A percentile compares a stretch with the other conserved stretches of the same genome.
Evolutionary conservation across 768 basidiomycete genomes (phyloP).

Genomic region (Austroboletus festivus): DNA sequence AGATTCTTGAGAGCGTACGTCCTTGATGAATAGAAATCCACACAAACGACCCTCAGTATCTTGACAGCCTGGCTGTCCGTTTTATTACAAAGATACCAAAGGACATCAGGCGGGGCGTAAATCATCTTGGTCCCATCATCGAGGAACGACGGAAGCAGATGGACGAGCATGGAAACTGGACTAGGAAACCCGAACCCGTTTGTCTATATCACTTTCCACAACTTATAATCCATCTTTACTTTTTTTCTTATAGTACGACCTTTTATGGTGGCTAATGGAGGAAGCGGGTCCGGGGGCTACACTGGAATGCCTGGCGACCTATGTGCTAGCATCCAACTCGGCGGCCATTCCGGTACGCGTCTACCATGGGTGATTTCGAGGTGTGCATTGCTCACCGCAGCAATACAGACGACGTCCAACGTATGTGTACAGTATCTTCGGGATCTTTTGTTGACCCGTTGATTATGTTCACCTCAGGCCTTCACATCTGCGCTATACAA

Average conservation of each 20-base stretch:
- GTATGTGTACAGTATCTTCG: not conserved
- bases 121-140: constrained; percentile 1
- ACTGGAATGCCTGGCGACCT: not conserved
- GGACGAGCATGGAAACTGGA: not conserved
- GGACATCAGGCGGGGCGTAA: not conserved
- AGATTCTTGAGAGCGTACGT: too few species aligned
- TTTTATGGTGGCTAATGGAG: not conserved
- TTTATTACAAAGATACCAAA: too few species aligned
- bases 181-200: not conserved
- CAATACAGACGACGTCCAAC: too few species aligned
- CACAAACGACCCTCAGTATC: too few species aligned
- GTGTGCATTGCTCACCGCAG: too few species aligned
- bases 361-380: too few species aligned
- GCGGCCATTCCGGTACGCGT: not conserved
- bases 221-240: not conserved
- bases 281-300: not conserved
- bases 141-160: not conserved
- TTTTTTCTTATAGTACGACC: not conserved
- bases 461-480: not conserved
- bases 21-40: too few species aligned
- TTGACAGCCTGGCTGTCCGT: too few species aligned
- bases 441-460: too few species aligned
- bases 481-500: not conserved
- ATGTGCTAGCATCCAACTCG: not conserved
- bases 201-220: not conserved